Percentiles rank a stretch among this genome's conserved stretches.
These are phyloP conservation scores for Zanthoxylum bungeanum DNA, from an alignment of 345 rosid genomes.

Conservation along the genomic window DNA sequence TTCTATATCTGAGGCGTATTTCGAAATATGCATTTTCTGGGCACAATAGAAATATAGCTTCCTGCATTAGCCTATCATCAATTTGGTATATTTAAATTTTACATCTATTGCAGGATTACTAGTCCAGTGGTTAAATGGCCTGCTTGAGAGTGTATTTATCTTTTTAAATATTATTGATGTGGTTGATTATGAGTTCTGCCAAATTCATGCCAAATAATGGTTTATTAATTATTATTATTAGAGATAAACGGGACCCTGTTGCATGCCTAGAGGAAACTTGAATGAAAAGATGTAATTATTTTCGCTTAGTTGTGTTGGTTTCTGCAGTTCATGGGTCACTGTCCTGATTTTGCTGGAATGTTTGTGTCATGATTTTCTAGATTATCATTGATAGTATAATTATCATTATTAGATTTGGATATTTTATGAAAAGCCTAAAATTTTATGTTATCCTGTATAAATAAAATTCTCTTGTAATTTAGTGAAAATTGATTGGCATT, in stretches of 20 bases:
- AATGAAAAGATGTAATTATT: conserved; percentile 5
- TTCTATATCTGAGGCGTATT: not conserved
- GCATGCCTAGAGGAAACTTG: conserved; percentile 13
- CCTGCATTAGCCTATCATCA: too few relatives aligned
- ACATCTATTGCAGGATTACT: too few relatives aligned
- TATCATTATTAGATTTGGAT: not conserved
- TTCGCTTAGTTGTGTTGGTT: conserved; percentile 13
- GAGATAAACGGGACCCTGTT: conserved; percentile 13
- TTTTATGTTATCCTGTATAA: too few relatives aligned
- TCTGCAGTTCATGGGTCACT: conserved; percentile 20
- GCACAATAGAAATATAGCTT: not conserved
- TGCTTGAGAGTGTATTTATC: not conserved
- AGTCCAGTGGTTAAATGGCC: too few relatives aligned
- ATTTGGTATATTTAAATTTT: not conserved
- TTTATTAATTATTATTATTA: conserved; percentile 4
- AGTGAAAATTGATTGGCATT: too few relatives aligned
- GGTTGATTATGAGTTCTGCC: not conserved
- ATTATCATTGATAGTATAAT: conserved; percentile 7
- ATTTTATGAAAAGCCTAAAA: not conserved
- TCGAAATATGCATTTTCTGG: not conserved
- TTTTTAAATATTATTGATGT: not conserved
- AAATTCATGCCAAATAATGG: not conserved
- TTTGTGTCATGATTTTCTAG: conserved; percentile 11
- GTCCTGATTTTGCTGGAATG: conserved; percentile 18
- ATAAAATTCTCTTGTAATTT: too few relatives aligned